phyloP scores from a whole-genome alignment of 148 eudicot species.

The Chenopodium album region DNA sequence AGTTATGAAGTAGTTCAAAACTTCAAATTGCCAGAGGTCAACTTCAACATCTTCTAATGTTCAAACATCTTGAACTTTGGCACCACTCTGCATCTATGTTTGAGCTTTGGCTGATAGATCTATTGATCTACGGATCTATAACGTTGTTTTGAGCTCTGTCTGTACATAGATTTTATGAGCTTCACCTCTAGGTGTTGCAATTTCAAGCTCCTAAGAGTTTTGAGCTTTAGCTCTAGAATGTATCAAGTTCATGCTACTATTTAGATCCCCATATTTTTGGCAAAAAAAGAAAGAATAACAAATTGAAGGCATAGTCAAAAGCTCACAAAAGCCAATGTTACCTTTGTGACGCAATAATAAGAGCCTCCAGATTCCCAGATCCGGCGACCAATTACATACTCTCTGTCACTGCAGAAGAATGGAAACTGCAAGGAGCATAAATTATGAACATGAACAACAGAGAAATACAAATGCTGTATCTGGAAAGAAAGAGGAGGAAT shows the following conservation, averaged over 20 bases:
- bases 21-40: not conserved
- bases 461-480: not conserved
- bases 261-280: not conserved
- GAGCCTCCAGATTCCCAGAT: constrained; percentile 14
- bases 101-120: not conserved
- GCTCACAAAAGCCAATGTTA: not conserved
- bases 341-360: constrained; percentile 14
- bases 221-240: not conserved
- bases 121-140: not conserved
- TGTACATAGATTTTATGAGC: not conserved
- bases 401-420: constrained; percentile 15
- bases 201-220: not conserved
- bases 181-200: not conserved
- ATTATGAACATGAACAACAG: not conserved
- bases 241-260: not conserved
- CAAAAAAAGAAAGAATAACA: not conserved
- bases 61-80: not conserved
- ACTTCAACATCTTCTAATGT: not conserved
- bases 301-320: not conserved
- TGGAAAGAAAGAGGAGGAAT: not conserved
- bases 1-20: too few species aligned
- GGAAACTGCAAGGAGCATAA: constrained; percentile 9
- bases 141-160: not conserved
- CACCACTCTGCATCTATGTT: not conserved
- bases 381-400: constrained; percentile 11